These are phyloP conservation scores for Mucor racemosus DNA, from an alignment of 371 early-diverging fungal genomes.

Conservation along the genomic window DNA sequence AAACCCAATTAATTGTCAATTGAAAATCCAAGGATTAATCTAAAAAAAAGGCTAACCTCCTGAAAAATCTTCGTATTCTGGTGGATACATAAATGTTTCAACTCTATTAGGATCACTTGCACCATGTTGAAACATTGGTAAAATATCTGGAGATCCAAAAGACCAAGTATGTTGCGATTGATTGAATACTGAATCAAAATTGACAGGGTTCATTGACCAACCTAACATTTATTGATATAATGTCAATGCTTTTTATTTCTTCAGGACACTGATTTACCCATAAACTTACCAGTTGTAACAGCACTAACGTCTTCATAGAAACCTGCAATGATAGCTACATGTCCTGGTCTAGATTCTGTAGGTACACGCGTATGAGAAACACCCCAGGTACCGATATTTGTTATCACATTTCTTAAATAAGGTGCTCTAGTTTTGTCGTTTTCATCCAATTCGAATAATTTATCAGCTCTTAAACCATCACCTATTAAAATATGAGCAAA, in stretches of 20 bases:
- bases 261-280: too few relatives aligned
- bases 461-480: slow-evolving; percentile 94
- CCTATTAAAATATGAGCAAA: slow-evolving; percentile 48
- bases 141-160: slow-evolving; percentile 97
- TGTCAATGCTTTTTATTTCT: background rate
- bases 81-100: slow-evolving; percentile 89
- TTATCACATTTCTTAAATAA: slow-evolving; percentile 68
- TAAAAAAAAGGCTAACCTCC: slow-evolving; percentile 51
- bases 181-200: slow-evolving; percentile 96
- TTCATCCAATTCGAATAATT: slow-evolving; percentile 73
- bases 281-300: slow-evolving; percentile 81
- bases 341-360: slow-evolving; percentile 97
- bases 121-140: slow-evolving; percentile 94
- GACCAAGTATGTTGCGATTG: slow-evolving; percentile 91
- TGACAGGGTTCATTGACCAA: slow-evolving; percentile 97
- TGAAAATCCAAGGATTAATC: too few relatives aligned
- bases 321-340: slow-evolving; percentile 96
- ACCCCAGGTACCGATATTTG: slow-evolving; percentile 82
- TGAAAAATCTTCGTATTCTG: slow-evolving; percentile 89
- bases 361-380: slow-evolving; percentile 97
- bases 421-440: slow-evolving; percentile 69
- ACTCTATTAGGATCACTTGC: slow-evolving; percentile 79
- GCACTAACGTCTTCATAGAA: slow-evolving; percentile 98
- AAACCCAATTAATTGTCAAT: too few relatives aligned
- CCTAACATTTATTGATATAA: slow-evolving; percentile 49